Base-by-base conservation (phyloP, 2,329 filamentous ascomycete genomes). In the Ceratocystis eucalypticola region DNA sequence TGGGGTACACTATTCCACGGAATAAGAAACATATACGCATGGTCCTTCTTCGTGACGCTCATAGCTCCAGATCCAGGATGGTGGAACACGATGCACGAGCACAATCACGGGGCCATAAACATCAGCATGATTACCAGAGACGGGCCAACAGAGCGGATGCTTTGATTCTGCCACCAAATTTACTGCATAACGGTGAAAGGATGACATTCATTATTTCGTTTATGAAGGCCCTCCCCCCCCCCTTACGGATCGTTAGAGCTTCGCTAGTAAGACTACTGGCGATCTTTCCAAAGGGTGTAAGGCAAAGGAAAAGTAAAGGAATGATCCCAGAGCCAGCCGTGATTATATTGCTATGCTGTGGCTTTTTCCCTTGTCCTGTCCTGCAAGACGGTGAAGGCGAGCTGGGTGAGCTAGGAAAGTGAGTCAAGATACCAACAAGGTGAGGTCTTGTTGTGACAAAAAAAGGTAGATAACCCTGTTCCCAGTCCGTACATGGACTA, bases 1-100 rank as follows among this genome's bases (percentile, higher is more conserved):
- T 59, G 55, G 25, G 48, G 48, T 53, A 53, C 22, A 25, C 15
- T 59, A 59, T 59, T 22, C 20, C 33, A 59, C 55, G 55, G 25
- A 59, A 59, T 59, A 37, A 59, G 55, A 59, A 59, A 59, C 55
- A 59, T 37, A 59, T 20, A 59, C 55, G 55, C 55, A 59, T 59
- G 25, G 25, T 30, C 55, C 55, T 59, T 57, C 33, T 37, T 37
- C 30, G 55, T 59, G 55, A 33, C 15, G 55, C 28, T 59, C 55
- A 59, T 59, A 30, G 33, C 20, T 37, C 55, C 55, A 59, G 55
- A 59, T n/a, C 28, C 30, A 20, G 17, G 55, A 20, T 59, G 5
- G 17, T 33, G 30, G 28, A 30, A 59, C 55, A 59, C 25, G 17
- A 37, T 41, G 37, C 37, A 41, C 37, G 37, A 41, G 12, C 37